Percentiles rank a stretch among this genome's conserved stretches.
phyloP scores from a whole-genome alignment of 805 yeast species.

The Brettanomyces bruxellensis region DNA sequence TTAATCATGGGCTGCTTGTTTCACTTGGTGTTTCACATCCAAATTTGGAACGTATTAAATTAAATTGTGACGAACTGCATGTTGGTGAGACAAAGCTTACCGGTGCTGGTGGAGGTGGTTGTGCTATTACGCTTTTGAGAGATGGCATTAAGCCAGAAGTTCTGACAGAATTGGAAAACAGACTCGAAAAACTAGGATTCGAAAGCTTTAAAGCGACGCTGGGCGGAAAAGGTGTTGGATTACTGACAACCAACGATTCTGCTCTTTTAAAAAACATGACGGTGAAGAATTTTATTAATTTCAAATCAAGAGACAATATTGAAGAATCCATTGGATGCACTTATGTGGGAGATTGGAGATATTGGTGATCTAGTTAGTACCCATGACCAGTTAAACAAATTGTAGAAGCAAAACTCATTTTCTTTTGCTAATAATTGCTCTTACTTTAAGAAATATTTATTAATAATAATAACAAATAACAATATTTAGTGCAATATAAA shows the following conservation, averaged over 20 bases:
- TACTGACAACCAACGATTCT: constrained; percentile 18
- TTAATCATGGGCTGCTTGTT: constrained; percentile 82
- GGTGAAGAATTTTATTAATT: constrained; percentile 30
- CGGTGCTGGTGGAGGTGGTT: constrained; percentile 99
- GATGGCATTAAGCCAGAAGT: constrained; percentile 29
- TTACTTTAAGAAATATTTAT: neutral
- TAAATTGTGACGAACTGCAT: constrained; percentile 49
- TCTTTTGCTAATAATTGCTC: neutral
- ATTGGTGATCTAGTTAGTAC: constrained; percentile 34
- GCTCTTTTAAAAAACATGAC: constrained; percentile 8
- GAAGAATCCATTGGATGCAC: constrained; percentile 39
- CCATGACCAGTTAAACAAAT: neutral
- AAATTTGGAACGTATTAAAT: constrained; percentile 65
- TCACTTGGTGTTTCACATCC: constrained; percentile 92
- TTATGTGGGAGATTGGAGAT: constrained; percentile 41
- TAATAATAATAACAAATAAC: neutral
- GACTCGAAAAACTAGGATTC: constrained; percentile 42
- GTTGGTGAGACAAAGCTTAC: constrained; percentile 90
- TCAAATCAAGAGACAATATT: constrained; percentile 36
- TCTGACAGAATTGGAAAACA: constrained; percentile 27
- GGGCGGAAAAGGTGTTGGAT: constrained; percentile 88
- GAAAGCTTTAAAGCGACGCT: constrained; percentile 71
- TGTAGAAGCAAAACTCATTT: neutral
- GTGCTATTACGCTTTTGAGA: constrained; percentile 79
- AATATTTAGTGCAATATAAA: neutral